Evolutionary conservation across 2,329 filamentous ascomycete genomes (phyloP), one percentile per base, ranked within the genome.

Genomic region (Aureobasidium sp.): DNA sequence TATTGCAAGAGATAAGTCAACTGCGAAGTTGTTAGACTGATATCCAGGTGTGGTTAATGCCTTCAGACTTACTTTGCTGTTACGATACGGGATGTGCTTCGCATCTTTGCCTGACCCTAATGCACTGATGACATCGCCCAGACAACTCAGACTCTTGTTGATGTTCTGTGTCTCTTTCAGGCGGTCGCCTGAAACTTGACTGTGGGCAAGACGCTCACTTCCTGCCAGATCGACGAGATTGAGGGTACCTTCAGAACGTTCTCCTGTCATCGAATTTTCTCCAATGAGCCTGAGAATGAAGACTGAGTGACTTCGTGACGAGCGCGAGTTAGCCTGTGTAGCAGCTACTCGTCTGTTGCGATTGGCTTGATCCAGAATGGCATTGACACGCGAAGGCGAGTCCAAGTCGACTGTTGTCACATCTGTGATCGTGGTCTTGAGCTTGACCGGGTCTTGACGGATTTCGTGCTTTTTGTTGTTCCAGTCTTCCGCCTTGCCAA

Each of bases 171-270:
- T 97, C 77, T 99, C 94, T 75, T 88, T 90, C 78, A 95, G 85
- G 51, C 91, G 84, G 51, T 93, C 91, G 1, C 93, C 93, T 63
- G 92, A 90, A 3, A 88, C 91, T 65, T 90, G 87, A 52, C 89
- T 93, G 72, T 95, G 87, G 76, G 93, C 92, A 42, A 97, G 80
- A 51, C 93, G 84, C 75, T 99, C 94, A 11, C 90, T 96, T 31
- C 94, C 94, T 9, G 94, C 95, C 67, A 99, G 80, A 76, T 99
- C 94, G 42, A 99, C 94, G 3, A 99, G 82, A 75, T 99, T 99
- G 63, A 99, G 83, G 0, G 92, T 96, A 42, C 94, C 93, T 74
- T 97, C 92, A 69, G 90, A 95, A 17, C 85, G 86, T 75, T 97
- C 91, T 12, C 86, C 87, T 0, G 90, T 95, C 44, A 87, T 84